Evolutionary conservation across 2,329 filamentous ascomycete genomes (phyloP).

Genomic region (Cladosporium sp.): DNA sequence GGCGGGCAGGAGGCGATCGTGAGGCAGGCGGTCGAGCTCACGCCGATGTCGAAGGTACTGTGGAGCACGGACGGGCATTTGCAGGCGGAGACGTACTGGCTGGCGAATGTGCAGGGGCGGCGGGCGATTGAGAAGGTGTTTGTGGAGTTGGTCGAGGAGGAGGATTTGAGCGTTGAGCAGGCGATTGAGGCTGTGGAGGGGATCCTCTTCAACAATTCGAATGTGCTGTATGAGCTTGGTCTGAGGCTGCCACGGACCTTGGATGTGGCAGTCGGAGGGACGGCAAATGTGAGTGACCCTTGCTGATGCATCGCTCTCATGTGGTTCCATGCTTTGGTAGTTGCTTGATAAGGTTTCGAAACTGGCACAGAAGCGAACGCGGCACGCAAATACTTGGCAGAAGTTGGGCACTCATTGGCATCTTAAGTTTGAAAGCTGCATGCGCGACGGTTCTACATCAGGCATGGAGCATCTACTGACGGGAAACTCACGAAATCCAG

Average conservation of each 20-base stretch:
- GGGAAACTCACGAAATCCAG: neutral
- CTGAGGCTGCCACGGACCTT: conserved; percentile 33
- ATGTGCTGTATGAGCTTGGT: conserved; percentile 56
- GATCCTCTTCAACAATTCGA: conserved; percentile 71
- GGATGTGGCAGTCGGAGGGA: too few relatives aligned
- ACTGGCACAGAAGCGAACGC: too few relatives aligned
- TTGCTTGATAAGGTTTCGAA: too few relatives aligned
- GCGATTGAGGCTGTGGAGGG: conserved; percentile 59
- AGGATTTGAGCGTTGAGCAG: conserved; percentile 55
- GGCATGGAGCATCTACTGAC: neutral
- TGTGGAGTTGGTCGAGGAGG: conserved; percentile 58
- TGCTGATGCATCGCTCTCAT: neutral
- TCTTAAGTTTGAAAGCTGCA: too few relatives aligned
- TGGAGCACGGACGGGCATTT: conserved; percentile 78
- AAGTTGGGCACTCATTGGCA: too few relatives aligned
- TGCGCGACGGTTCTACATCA: too few relatives aligned
- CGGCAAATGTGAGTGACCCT: neutral
- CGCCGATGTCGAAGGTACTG: conserved; percentile 66
- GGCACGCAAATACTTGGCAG: too few relatives aligned
- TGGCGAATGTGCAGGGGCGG: conserved; percentile 66
- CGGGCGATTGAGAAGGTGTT: conserved; percentile 65
- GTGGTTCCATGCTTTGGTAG: neutral
- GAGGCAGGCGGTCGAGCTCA: conserved; percentile 67
- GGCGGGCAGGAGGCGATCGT: conserved; percentile 68
- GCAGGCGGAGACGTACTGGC: conserved; percentile 70